phyloP scores from a whole-genome alignment of 495 filamentous ascomycete species.

The Hypomontagnella monticulosa region DNA sequence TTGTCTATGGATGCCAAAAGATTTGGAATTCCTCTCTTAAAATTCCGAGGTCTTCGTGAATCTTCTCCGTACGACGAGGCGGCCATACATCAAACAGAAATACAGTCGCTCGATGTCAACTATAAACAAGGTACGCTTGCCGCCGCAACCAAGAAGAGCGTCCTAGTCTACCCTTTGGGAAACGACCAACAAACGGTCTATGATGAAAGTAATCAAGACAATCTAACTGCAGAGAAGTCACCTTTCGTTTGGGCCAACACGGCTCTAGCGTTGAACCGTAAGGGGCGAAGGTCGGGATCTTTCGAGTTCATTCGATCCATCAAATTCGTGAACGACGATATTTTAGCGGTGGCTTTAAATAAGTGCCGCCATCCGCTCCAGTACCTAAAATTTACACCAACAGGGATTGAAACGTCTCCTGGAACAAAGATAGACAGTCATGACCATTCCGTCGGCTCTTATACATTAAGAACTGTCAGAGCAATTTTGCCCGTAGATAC shows the following conservation, averaged over 20 bases:
- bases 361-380: slow-evolving; percentile 50
- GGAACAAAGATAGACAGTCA: slow-evolving; percentile 23
- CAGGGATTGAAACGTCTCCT: slow-evolving; percentile 46
- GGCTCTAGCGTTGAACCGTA: slow-evolving; percentile 21
- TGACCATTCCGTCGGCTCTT: neutral
- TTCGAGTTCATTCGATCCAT: slow-evolving; percentile 42
- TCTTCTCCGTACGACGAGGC: neutral
- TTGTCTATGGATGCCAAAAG: slow-evolving; percentile 47
- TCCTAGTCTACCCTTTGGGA: slow-evolving; percentile 45
- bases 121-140: slow-evolving; percentile 29
- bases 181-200: slow-evolving; percentile 2
- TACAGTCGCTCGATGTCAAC: slow-evolving; percentile 52
- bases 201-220: neutral
- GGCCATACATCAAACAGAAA: slow-evolving; percentile 35
- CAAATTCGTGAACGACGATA: slow-evolving; percentile 52
- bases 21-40: slow-evolving; percentile 47
- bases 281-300: neutral
- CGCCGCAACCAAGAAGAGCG: slow-evolving; percentile 41
- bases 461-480: slow-evolving; percentile 39
- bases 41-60: slow-evolving; percentile 31
- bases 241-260: slow-evolving; percentile 18
- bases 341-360: slow-evolving; percentile 50
- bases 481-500: slow-evolving; percentile 52
- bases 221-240: neutral
- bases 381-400: slow-evolving; percentile 50